These are phyloP conservation scores for Sicyos baderoa DNA, from an alignment of 306 rosid species.

Conservation along the genomic window DNA sequence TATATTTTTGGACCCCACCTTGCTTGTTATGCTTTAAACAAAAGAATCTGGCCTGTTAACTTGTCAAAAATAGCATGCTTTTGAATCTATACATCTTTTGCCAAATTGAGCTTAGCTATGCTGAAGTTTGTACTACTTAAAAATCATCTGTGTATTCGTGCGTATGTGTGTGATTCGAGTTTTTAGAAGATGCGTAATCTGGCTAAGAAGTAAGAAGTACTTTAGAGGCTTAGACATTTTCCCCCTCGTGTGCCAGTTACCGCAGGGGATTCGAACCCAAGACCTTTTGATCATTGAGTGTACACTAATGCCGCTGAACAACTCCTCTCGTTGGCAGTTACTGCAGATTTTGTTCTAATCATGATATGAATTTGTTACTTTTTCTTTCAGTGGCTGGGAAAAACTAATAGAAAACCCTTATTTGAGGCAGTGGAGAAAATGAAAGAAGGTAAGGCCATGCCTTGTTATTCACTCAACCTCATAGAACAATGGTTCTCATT, in stretches of 20 bases:
- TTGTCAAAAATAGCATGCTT: neutral
- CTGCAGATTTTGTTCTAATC: neutral
- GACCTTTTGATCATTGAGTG: too few species aligned
- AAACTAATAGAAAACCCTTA: conserved; percentile 84
- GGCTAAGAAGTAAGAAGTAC: neutral
- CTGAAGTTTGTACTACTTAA: neutral
- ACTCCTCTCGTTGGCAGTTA: neutral
- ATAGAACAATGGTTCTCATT: conserved; percentile 8
- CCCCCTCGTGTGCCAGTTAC: neutral
- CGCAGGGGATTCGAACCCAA: too few species aligned
- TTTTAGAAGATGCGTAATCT: neutral
- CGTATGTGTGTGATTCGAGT: too few species aligned
- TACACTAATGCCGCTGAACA: too few species aligned
- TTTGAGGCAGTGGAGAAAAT: conserved; percentile 94
- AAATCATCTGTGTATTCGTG: too few species aligned
- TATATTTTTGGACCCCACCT: conserved; percentile 3
- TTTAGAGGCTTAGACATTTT: neutral
- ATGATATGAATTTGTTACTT: conserved; percentile 15
- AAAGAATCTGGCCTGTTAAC: neutral
- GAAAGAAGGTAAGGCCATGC: conserved; percentile 69
- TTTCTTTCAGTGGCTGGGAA: conserved; percentile 67
- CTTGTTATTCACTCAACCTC: neutral
- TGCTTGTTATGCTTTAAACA: conserved; percentile 5
- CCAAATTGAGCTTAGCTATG: neutral
- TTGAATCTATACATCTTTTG: neutral